phyloP scores from a whole-genome alignment of 345 rosid species.

The Melaleuca alternifolia region DNA sequence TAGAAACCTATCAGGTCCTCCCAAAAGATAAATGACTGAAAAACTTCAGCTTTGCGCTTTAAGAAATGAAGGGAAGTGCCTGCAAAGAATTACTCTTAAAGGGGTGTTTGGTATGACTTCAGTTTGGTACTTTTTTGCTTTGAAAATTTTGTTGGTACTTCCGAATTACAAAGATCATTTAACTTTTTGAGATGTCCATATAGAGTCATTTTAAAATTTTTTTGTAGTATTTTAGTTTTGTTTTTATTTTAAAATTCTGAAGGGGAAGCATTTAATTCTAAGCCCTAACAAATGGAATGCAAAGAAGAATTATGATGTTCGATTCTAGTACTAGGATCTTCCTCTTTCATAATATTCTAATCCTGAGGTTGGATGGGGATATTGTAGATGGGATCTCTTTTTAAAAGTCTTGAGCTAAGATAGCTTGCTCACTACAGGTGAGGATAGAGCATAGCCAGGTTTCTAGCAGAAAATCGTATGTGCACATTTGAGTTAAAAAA shows the following conservation, averaged over 20 bases:
- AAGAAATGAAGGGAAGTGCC: not conserved
- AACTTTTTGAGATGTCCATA: not conserved
- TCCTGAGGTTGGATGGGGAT: not conserved
- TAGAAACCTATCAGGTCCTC: not conserved
- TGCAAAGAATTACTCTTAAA: not conserved
- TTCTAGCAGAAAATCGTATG: not conserved
- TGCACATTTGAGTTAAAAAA: not conserved
- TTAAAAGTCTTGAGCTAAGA: not conserved
- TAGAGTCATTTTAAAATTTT: not conserved
- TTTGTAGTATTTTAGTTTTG: too few relatives aligned
- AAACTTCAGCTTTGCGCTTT: not conserved
- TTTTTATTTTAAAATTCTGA: not conserved
- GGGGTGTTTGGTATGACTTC: not conserved
- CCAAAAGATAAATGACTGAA: not conserved
- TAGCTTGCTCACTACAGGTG: not conserved
- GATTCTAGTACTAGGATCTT: not conserved
- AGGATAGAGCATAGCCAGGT: not conserved
- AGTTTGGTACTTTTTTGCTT: not conserved
- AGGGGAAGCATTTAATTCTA: not conserved
- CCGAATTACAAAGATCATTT: not conserved
- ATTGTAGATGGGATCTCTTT: not conserved
- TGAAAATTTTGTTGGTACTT: not conserved
- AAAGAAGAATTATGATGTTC: not conserved
- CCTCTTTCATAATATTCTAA: not conserved
- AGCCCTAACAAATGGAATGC: not conserved